Evolutionary conservation across 176 grass and related monocot genomes (phyloP).

Genomic region (Leersia perrieri): DNA sequence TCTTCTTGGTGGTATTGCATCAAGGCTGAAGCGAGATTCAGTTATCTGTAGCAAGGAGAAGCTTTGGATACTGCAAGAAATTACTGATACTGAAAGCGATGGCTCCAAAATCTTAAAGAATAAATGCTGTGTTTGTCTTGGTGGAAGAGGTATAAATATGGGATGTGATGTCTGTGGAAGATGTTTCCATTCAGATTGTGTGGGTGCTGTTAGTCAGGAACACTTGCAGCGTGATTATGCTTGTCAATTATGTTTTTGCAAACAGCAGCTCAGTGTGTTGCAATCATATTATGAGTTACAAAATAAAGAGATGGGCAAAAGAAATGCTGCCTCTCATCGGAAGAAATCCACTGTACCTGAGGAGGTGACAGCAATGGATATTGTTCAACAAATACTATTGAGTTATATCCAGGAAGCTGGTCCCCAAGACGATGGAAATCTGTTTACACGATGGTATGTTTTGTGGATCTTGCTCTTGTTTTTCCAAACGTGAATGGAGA

Average conservation of each 20-base stretch:
- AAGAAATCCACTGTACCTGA: conserved; percentile 51
- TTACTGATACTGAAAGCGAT: conserved; percentile 46
- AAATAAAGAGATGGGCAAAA: conserved; percentile 68
- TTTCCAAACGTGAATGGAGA: conserved; percentile 15
- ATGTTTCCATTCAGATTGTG: conserved; percentile 95
- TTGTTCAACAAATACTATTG: conserved; percentile 87
- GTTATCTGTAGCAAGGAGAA: conserved; percentile 61
- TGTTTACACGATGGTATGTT: conserved; percentile 90
- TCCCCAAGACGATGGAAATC: conserved; percentile 75
- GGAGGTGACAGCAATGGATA: conserved; percentile 51
- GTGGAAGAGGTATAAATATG: conserved; percentile 74
- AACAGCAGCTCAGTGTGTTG: conserved; percentile 77
- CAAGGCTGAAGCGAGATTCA: conserved; percentile 89
- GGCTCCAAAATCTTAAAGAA: conserved; percentile 47
- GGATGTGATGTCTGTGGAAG: conserved; percentile 68
- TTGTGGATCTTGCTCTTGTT: conserved; percentile 25
- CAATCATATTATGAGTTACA: conserved; percentile 70
- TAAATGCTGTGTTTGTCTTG: conserved; percentile 81
- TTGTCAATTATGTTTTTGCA: conserved; percentile 81
- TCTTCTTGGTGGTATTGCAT: conserved; percentile 87
- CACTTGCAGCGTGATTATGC: conserved; percentile 60
- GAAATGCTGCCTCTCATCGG: conserved; percentile 33
- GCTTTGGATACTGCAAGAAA: conserved; percentile 88
- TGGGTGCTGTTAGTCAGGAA: conserved; percentile 70
- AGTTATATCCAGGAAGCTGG: conserved; percentile 86